Base-by-base conservation (phyloP, 441 rosid species). In the Hura crepitans region DNA sequence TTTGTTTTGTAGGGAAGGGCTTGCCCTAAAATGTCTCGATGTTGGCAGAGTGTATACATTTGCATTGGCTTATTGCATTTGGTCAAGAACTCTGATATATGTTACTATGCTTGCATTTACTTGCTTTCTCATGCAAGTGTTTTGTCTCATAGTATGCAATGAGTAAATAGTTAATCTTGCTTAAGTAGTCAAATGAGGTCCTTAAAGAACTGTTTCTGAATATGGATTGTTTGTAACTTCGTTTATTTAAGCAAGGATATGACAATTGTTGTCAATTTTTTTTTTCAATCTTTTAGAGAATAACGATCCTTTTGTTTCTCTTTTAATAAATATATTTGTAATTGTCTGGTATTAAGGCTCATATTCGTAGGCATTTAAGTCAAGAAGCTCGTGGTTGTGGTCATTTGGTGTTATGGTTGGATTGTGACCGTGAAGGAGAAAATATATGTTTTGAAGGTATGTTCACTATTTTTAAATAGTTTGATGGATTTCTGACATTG, bases 391-490 rank as follows among this genome's bases (percentile, higher is more conserved):
- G 85, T 58, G 88, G 97, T 27, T 93, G 95, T 82, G 76, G 78
- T 77, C 79, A 89, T 78, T 79, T 93, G 85, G 96, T 93, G 55
- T 74, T 93, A 72, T 93, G 98, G 98, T 82, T 93, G 81, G 98
- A 93, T 76, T 93, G 98, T 54, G 98, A 93, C 58, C 96, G 98
- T 27, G 98, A 91, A 84, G 98, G 98, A 69, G 98, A 93, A 80
- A 93, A 93, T 81, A 93, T 93, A 82, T 91, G 97, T 70, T 91
- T 91, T 81, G 98, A 93, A 86, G 98, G 98, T 85, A 81, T 78
- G 69, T 62, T 65, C 72, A 33, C 62, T 51, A n/a, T 5, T 68
- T 54, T 62, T 71, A 14, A 22, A 23, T 37, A 20, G 17, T 68
- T 60, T 42, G 45, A n/a, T 61, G 23, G 54, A 68, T 74, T 15